phyloP scores from a whole-genome alignment of 1,284 basidiomycete species.

The Ceratobasidium sp. region DNA sequence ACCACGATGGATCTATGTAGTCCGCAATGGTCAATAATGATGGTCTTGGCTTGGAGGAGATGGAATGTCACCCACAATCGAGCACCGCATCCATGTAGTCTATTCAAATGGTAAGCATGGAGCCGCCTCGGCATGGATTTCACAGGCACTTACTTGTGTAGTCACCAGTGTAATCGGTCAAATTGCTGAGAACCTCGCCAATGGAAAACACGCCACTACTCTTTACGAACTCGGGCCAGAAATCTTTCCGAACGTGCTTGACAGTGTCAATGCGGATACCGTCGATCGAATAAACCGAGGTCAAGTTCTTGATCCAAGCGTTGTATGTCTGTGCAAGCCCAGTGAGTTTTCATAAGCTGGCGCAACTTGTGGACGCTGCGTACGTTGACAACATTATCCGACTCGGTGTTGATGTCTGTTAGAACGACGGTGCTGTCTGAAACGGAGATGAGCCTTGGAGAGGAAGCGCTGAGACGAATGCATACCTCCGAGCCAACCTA shows the following conservation, averaged over 20 bases:
- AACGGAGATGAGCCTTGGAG: slow-evolving; percentile 47
- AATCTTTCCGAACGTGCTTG: slow-evolving; percentile 56
- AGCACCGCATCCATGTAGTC: slow-evolving; percentile 58
- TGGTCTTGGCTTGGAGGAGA: too few relatives aligned
- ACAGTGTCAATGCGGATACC: slow-evolving; percentile 55
- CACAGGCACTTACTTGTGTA: slow-evolving; percentile 42
- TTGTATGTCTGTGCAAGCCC: slow-evolving; percentile 44
- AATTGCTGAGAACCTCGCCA: slow-evolving; percentile 54
- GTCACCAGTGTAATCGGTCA: slow-evolving; percentile 42
- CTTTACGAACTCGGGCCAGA: slow-evolving; percentile 55
- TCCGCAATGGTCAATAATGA: slow-evolving; percentile 52
- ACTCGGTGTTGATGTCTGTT: slow-evolving; percentile 56
- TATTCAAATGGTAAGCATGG: slow-evolving; percentile 34
- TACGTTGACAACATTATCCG: slow-evolving; percentile 48
- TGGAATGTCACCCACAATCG: slow-evolving; percentile 60
- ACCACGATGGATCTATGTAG: slow-evolving; percentile 22
- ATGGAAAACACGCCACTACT: slow-evolving; percentile 53
- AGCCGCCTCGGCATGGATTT: slow-evolving; percentile 36
- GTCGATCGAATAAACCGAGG: slow-evolving; percentile 51
- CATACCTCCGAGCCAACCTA: slow-evolving; percentile 19
- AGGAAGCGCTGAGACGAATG: slow-evolving; percentile 38
- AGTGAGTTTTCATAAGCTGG: not conserved
- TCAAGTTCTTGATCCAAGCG: slow-evolving; percentile 53
- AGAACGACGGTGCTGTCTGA: slow-evolving; percentile 48
- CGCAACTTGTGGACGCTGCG: not conserved